Evolutionary conservation across 2,329 filamentous ascomycete genomes (phyloP), one percentile per base, ranked within the genome.

Genomic region (Knufia petricola): DNA sequence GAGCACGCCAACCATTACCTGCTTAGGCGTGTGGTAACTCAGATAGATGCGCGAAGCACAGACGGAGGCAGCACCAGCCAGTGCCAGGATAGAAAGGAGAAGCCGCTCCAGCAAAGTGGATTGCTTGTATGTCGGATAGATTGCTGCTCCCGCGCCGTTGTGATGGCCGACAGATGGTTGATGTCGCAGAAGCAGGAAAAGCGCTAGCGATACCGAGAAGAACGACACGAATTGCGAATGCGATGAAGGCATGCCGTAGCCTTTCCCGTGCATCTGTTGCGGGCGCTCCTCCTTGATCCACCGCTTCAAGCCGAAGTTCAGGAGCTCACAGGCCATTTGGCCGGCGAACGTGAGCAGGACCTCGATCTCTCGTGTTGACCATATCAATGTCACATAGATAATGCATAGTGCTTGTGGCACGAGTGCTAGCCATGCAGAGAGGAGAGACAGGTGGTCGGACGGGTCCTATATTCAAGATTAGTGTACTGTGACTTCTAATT

Each of bases 241-340:
- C 31, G 89, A 95, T 6, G 79, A 82, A 9, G 92, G 92, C 94
- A 98, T 98, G 59, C 92, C 94, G 63, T 98, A 98, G 55, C 92
- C 92, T 66, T 94, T 94, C 49, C 87, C 79, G 61, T 89, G 81
- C 72, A 82, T 79, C 66, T 78, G 84, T 54, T 75, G 78, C 23
- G 92, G 92, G 43, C 92, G 78, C 66, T 95, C 87, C 66, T 96
- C 87, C 63, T 90, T 92, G 65, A 98, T 90, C 54, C 87, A 73
- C 21, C 92, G 79, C 73, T 98, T 98, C 42, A 98, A 73, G 2
- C 75, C 69, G 66, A 94, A 95, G 68, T 98, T 98, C 60, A 94
- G 70, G 23, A 78, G 88, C 66, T 98, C 94, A 71, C 90, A 96
- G 44, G 76, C 81, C 66, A 96, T 79, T 67, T 98, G 92, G 44